Percentiles rank a stretch among this genome's conserved stretches.
Conservation (phyloP, 768 basidiomycete genomes). For the Suillus tomentosus region DNA sequence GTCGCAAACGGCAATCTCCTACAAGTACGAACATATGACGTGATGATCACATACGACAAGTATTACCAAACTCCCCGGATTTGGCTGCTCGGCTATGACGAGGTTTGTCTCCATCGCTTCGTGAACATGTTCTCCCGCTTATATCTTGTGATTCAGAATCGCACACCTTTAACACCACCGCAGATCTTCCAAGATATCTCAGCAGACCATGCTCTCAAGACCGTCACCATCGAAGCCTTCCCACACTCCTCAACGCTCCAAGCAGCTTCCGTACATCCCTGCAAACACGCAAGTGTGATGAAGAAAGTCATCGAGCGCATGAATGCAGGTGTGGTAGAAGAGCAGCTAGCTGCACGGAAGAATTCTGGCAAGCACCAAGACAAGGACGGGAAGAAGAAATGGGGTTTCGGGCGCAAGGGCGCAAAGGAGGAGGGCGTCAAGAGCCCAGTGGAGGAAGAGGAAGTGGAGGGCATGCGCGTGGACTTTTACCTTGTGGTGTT, state of each 20-base stretch:
- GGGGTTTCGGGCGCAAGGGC: constrained; percentile 77
- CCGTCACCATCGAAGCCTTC: constrained; percentile 97
- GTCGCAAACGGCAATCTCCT: constrained; percentile 80
- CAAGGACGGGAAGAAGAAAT: constrained; percentile 73
- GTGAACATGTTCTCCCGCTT: constrained; percentile 4
- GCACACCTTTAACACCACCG: constrained; percentile 80
- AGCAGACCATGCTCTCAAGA: constrained; percentile 96
- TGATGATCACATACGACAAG: constrained; percentile 99
- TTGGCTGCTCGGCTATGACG: constrained; percentile 97
- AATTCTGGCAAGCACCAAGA: constrained; percentile 35
- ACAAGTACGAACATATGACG: constrained; percentile 97
- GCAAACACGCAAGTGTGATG: constrained; percentile 99
- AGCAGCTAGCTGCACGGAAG: constrained; percentile 73
- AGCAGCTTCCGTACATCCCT: constrained; percentile 94
- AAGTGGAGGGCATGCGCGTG: constrained; percentile 89
- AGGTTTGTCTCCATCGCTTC: constrained; percentile 51
- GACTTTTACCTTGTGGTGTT: constrained; percentile 98
- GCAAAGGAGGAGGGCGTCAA: constrained; percentile 50
- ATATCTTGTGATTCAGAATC: constrained; percentile 56
- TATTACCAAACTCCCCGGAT: constrained; percentile 98
- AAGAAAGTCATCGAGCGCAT: constrained; percentile 99
- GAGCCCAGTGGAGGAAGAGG: constrained; percentile 55
- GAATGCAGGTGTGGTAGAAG: constrained; percentile 85
- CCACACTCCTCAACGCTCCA: constrained; percentile 87
- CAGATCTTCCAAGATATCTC: constrained; percentile 98